Evolutionary conservation across 2,329 filamentous ascomycete genomes (phyloP), one percentile per base, ranked within the genome.

Genomic region (Hysterium pulicare): DNA sequence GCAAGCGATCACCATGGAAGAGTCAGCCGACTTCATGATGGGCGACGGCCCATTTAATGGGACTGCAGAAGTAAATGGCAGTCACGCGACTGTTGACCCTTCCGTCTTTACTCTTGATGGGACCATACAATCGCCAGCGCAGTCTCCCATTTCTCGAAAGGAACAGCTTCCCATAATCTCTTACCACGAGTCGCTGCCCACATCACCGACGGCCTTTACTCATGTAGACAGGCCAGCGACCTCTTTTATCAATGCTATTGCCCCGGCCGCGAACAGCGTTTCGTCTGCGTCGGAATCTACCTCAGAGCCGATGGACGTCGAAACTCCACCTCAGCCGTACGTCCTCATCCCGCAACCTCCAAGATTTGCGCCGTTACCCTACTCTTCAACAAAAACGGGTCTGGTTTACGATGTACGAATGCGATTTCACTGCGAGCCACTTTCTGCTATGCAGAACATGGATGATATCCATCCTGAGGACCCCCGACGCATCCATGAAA

Each of bases 381-480:
- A 63, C 35, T 51, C 58, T 19, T 58, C 61, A 3, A 55, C 51
- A 21, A 64, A 53, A 46, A 73, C 73, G 7, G 73, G 73, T 0
- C 58, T 76, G 2, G 71, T 76, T 52, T 98, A 97, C 62, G 93
- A 98, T 70, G 83, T 88, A 44, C 82, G 91, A 23, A 98, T 98
- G 93, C 89, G 93, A 47, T 86, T 94, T 47, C 93, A 98, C 64
- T 87, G 90, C 41, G 95, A 96, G 61, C 72, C 76, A 3, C 70
- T 72, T 3, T 67, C 72, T 15, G 46, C 55, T 22, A 53, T 51
- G 41, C 49, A 57, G 0, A 63, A 65, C 21, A 76, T 78, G 1
- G 79, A 83, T 36, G 85, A 91, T 17, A 84, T 94, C 17, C 93
- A 98, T 59, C 93, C 93, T 0, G 93, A 98, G 66, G 93, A 98